A percentile compares a stretch with the other conserved stretches of the same genome.
phyloP scores from a whole-genome alignment of 2,329 filamentous ascomycete genomes.

The Penicillium sp. region DNA sequence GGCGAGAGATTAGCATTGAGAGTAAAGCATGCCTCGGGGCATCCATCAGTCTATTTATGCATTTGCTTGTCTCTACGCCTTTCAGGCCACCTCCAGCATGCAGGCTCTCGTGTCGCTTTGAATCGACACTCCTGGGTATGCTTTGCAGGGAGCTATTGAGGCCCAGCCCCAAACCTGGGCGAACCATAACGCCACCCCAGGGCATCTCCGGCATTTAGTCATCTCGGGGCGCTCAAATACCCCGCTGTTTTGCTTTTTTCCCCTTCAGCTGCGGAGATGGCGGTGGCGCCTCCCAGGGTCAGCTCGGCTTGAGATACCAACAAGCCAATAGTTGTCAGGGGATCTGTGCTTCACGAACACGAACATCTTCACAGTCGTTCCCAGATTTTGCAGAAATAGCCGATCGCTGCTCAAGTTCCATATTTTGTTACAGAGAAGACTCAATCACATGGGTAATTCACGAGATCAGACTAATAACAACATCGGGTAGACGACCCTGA shows the following conservation, averaged over 20 bases:
- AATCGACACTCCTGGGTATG: not conserved
- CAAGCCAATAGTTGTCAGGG: not conserved
- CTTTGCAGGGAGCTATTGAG: not conserved
- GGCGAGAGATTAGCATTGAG: no score
- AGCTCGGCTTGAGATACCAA: not conserved
- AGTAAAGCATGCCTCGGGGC: no score
- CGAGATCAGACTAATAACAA: no score
- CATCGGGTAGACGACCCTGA: no score
- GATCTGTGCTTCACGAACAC: not conserved
- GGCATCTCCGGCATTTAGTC: not conserved
- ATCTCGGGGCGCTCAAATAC: not conserved
- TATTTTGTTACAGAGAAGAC: no score
- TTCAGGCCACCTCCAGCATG: not conserved
- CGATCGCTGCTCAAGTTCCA: no score
- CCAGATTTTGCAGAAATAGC: not conserved
- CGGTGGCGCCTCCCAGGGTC: not conserved
- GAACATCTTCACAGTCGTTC: not conserved
- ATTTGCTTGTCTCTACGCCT: no score
- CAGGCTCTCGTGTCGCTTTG: not conserved
- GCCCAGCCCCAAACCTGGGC: not conserved
- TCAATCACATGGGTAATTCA: no score
- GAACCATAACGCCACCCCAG: not conserved
- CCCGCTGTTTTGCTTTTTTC: not conserved
- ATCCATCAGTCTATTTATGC: no score
- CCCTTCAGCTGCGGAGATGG: slow-evolving; percentile 1